phyloP scores from a whole-genome alignment of 179 eudicot genomes.

The Heliamphora pulchella region DNA sequence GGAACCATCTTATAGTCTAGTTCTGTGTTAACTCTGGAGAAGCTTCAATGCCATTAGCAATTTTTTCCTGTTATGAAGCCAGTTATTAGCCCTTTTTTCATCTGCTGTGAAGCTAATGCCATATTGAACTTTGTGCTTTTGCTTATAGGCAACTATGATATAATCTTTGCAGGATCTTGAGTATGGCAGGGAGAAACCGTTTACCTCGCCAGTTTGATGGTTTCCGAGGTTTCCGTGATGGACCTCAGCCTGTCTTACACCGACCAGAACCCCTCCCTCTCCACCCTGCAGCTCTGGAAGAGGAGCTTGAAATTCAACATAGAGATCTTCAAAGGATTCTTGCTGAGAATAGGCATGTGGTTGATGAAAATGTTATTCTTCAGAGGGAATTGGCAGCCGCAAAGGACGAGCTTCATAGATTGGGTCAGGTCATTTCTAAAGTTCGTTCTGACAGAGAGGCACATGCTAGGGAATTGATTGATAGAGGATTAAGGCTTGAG shows the following conservation, averaged over 20 bases:
- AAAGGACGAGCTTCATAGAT: constrained; percentile 62
- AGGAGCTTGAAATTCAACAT: constrained; percentile 69
- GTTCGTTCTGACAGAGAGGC: constrained; percentile 56
- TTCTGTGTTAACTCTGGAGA: neutral
- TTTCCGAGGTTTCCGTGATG: constrained; percentile 44
- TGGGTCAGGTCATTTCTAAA: constrained; percentile 52
- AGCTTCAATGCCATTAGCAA: neutral
- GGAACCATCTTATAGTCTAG: neutral
- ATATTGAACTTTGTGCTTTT: neutral
- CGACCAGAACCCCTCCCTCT: constrained; percentile 50
- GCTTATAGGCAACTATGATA: constrained; percentile 2
- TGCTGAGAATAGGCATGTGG: constrained; percentile 55
- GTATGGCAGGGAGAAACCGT: constrained; percentile 69
- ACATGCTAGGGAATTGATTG: constrained; percentile 48
- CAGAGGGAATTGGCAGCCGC: constrained; percentile 64
- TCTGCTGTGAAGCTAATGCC: neutral
- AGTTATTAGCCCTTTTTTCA: neutral
- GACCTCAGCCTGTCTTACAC: constrained; percentile 36
- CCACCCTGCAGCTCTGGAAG: constrained; percentile 64
- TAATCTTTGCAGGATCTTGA: constrained; percentile 21
- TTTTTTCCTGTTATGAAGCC: neutral
- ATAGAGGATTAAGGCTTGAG: constrained; percentile 64
- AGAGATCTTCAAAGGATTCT: constrained; percentile 61
- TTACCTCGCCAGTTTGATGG: constrained; percentile 50
- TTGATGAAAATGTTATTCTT: constrained; percentile 63